These are phyloP conservation scores for Tricholoma flavovirens DNA, from an alignment of 768 basidiomycete species.

Conservation along the genomic window DNA sequence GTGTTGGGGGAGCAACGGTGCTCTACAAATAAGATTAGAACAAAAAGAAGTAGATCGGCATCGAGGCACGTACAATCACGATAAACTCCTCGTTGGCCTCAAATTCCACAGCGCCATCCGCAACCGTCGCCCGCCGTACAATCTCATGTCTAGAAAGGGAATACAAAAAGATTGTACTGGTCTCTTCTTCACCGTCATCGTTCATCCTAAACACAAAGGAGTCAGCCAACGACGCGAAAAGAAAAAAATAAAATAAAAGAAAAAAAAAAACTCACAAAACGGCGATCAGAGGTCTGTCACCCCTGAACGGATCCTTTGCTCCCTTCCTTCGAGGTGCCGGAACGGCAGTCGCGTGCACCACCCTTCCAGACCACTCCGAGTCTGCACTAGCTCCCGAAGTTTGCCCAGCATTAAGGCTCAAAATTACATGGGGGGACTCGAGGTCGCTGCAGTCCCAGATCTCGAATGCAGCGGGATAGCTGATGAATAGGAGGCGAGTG, in stretches of 20 bases:
- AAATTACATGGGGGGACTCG: conserved; percentile 37
- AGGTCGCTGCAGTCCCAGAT: conserved; percentile 60
- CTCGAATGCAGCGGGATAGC: conserved; percentile 44
- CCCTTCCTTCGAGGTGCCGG: conserved; percentile 15
- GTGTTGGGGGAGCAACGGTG: conserved; percentile 46
- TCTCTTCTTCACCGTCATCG: conserved; percentile 6
- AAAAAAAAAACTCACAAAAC: conserved; percentile 18
- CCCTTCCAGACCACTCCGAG: neutral
- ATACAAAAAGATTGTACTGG: conserved; percentile 24
- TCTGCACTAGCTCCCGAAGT: neutral
- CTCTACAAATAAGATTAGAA: conserved; percentile 31
- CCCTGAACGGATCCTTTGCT: conserved; percentile 22
- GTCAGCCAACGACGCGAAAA: neutral
- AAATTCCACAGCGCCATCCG: conserved; percentile 27
- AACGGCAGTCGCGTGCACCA: conserved; percentile 38
- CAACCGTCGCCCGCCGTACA: conserved; percentile 41
- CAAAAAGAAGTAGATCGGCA: neutral
- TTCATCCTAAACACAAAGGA: neutral
- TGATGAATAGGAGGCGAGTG: conserved; percentile 23
- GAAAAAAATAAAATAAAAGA: neutral
- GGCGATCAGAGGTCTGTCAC: conserved; percentile 25
- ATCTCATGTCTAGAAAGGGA: conserved; percentile 28
- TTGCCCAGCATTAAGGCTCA: conserved; percentile 27
- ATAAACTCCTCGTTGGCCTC: conserved; percentile 32
- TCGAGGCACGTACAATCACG: conserved; percentile 44